Percentiles rank a stretch among this genome's conserved stretches.
These are phyloP conservation scores for Fraxinus sp. DNA, from an alignment of 305 asterid genomes.

Conservation along the genomic window DNA sequence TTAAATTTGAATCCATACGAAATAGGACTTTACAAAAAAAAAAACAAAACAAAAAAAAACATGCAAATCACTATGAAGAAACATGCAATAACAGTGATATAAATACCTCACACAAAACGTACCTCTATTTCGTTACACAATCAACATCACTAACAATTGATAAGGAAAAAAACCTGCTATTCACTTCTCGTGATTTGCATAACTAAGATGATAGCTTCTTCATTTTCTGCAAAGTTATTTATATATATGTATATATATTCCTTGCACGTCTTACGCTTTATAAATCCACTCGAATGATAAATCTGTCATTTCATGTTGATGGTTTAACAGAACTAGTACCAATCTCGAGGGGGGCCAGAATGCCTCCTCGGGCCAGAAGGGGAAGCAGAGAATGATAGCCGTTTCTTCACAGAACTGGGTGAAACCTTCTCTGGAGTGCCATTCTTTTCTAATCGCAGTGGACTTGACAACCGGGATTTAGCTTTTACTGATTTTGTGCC, in stretches of 20 bases:
- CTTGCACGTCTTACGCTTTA: neutral
- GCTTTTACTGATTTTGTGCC: constrained; percentile 71
- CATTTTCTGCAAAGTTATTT: neutral
- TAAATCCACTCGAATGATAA: neutral
- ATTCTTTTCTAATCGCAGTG: constrained; percentile 40
- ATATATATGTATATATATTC: neutral
- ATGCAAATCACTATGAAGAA: constrained; percentile 5
- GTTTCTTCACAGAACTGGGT: constrained; percentile 58
- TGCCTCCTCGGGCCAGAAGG: constrained; percentile 64
- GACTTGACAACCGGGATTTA: constrained; percentile 55
- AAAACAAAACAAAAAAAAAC: neutral
- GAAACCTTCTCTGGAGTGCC: constrained; percentile 51
- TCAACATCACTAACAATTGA: neutral
- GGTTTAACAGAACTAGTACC: constrained; percentile 33
- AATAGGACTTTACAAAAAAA: too few relatives aligned
- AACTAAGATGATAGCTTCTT: neutral
- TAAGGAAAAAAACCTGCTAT: neutral
- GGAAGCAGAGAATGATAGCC: constrained; percentile 69
- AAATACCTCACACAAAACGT: neutral
- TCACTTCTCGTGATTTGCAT: neutral
- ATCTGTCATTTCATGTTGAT: constrained; percentile 15
- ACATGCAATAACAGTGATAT: neutral
- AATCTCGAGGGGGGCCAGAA: constrained; percentile 55
- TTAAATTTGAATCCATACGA: neutral
- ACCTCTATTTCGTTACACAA: neutral